A percentile compares a stretch with the other conserved stretches of the same genome.
phyloP scores from a whole-genome alignment of 257 asterid genomes.

The Fraxinus pennsylvanica region DNA sequence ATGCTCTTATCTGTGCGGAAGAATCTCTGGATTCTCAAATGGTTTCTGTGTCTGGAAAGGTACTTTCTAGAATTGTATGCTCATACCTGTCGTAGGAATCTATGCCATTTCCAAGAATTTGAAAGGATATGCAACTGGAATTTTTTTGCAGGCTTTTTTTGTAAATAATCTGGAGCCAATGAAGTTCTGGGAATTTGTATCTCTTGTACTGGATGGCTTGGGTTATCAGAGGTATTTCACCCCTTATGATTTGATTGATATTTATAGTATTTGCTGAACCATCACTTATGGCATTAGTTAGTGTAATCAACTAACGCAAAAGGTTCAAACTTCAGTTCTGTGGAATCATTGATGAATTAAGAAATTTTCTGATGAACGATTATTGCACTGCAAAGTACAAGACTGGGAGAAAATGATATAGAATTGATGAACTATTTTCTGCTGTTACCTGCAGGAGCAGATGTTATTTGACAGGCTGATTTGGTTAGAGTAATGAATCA shows the following conservation, averaged over 20 bases:
- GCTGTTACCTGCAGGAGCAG: not conserved
- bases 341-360: no score
- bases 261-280: conserved; percentile 23
- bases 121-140: conserved; percentile 20
- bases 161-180: conserved; percentile 72
- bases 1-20: conserved; percentile 89
- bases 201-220: conserved; percentile 54
- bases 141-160: conserved; percentile 61
- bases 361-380: not conserved
- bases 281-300: conserved; percentile 5
- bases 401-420: not conserved
- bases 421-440: not conserved
- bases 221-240: conserved; percentile 66
- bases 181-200: conserved; percentile 58
- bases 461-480: not conserved
- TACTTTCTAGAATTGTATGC: conserved; percentile 31
- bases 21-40: conserved; percentile 61
- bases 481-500: not conserved
- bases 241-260: conserved; percentile 16
- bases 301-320: not conserved
- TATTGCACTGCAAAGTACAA: conserved; percentile 2
- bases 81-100: conserved; percentile 18
- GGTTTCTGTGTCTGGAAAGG: conserved; percentile 74
- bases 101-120: conserved; percentile 16
- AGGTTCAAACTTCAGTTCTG: not conserved